A percentile compares a stretch with the other conserved stretches of the same genome.
These are phyloP conservation scores for Serendipita sp. DNA, from an alignment of 768 basidiomycete species.

Conservation along the genomic window DNA sequence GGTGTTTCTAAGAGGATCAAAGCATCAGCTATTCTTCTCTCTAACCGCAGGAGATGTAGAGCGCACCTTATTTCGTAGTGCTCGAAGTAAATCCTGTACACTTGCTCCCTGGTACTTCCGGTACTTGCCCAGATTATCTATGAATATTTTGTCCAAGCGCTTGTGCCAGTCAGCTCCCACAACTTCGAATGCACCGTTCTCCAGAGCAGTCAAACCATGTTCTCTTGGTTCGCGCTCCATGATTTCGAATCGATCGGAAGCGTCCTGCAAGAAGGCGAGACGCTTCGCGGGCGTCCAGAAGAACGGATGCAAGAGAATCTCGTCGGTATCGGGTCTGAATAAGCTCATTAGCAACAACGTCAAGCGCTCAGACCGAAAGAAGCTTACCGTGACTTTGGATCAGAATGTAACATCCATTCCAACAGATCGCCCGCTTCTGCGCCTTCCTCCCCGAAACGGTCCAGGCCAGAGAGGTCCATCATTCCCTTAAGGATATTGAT, in stretches of 20 bases:
- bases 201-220: constrained; percentile 54
- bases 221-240: constrained; percentile 90
- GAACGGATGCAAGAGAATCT: constrained; percentile 84
- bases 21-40: neutral
- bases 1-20: constrained; percentile 57
- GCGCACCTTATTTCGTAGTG: constrained; percentile 85
- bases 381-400: constrained; percentile 58
- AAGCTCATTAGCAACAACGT: neutral
- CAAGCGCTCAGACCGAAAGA: neutral
- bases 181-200: constrained; percentile 48
- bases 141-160: constrained; percentile 73
- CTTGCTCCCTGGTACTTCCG: constrained; percentile 88
- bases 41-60: neutral
- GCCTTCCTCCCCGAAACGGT: constrained; percentile 83
- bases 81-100: constrained; percentile 83
- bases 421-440: constrained; percentile 81
- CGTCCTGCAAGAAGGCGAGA: constrained; percentile 89
- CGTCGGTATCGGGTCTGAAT: constrained; percentile 68
- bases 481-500: constrained; percentile 79
- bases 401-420: constrained; percentile 55
- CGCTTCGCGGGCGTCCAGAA: constrained; percentile 88
- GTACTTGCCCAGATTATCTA: constrained; percentile 93
- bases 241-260: constrained; percentile 94
- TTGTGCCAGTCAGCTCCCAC: constrained; percentile 87
- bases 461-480: constrained; percentile 53